Evolutionary conservation across 768 basidiomycete species (phyloP), one percentile per base, ranked within the genome.

Genomic region (Mrakia hoshinonis): DNA sequence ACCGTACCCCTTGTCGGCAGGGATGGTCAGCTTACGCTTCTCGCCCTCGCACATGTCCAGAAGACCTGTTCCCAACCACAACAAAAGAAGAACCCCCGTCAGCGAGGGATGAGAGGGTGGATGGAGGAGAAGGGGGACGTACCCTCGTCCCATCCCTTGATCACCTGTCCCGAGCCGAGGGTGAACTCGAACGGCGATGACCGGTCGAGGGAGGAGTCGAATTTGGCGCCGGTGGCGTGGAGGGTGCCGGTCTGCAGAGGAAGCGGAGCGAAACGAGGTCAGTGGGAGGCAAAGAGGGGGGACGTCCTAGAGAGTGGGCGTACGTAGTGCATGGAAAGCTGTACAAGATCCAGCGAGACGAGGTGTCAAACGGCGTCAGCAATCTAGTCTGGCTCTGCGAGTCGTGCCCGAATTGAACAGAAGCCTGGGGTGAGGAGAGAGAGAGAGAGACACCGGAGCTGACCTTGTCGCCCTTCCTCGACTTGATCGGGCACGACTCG

Each of bases 131-230:
- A 36, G 38, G 43, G 12, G 34, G 43, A 63, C 18, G 52, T 7
- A 54, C 18, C 80, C n/a, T n/a, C n/a, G n/a, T n/a, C n/a, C n/a
- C n/a, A n/a, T n/a, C n/a, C n/a, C n/a, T n/a, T n/a, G n/a, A n/a
- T n/a, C n/a, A n/a, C n/a, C 67, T 80, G 79, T 7, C 79, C 79
- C 0, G 76, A 73, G 20, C 80, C 80, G 65, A 81, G 79, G 49
- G 85, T 92, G 77, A 96, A 83, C 61, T 87, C 84, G 10, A 97
- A 83, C 1, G 93, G 91, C 65, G 80, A 76, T 68, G 85, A 85
- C 48, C 93, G 89, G 82, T 92, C 83, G 9, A 76, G 88, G 85
- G 91, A 92, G 11, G 91, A 93, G 80, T 97, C 93, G 76, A 97
- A 97, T 78, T 93, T 89, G 71, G 84, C 84, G 10, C 92, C 92